A percentile compares a stretch with the other conserved stretches of the same genome.
Evolutionary conservation across 2,329 filamentous ascomycete genomes (phyloP).

Genomic region (Xylaria sp.): DNA sequence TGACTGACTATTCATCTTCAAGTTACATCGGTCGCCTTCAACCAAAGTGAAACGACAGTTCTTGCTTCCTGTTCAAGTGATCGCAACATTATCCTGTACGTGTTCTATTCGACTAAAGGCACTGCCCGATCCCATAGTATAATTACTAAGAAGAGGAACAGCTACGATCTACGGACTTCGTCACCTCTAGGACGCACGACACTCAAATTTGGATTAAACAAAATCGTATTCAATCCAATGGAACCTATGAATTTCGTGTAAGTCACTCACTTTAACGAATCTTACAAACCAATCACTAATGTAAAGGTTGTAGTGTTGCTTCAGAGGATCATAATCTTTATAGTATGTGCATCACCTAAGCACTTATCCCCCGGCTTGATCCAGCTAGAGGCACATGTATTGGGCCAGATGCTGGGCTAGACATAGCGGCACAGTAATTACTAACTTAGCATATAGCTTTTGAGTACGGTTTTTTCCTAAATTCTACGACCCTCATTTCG

Average conservation of each 20-base stretch:
- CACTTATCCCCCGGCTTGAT: neutral
- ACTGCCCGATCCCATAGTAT: neutral
- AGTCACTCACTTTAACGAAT: too few species aligned
- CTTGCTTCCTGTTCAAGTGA: slow-evolving; percentile 88
- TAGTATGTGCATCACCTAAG: slow-evolving; percentile 52
- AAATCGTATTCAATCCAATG: slow-evolving; percentile 94
- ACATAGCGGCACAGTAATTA: slow-evolving; percentile 37
- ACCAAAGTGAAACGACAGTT: slow-evolving; percentile 92
- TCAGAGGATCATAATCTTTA: slow-evolving; percentile 81
- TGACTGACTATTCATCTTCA: slow-evolving; percentile 20
- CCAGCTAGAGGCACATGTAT: neutral
- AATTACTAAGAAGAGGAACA: slow-evolving; percentile 14
- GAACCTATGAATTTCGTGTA: slow-evolving; percentile 88
- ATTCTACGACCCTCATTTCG: neutral
- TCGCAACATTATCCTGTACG: slow-evolving; percentile 74
- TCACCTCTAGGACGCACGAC: slow-evolving; percentile 84
- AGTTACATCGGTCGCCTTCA: slow-evolving; percentile 61
- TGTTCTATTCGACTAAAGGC: neutral
- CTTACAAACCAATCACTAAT: too few species aligned
- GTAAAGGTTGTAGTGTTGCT: slow-evolving; percentile 55
- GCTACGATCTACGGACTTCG: slow-evolving; percentile 91
- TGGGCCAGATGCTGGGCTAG: neutral
- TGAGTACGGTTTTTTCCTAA: slow-evolving; percentile 59
- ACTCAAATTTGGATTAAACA: slow-evolving; percentile 84
- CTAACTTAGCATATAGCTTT: slow-evolving; percentile 78